phyloP scores from a whole-genome alignment of 106 monocot species.

The Narthecium ossifragum region DNA sequence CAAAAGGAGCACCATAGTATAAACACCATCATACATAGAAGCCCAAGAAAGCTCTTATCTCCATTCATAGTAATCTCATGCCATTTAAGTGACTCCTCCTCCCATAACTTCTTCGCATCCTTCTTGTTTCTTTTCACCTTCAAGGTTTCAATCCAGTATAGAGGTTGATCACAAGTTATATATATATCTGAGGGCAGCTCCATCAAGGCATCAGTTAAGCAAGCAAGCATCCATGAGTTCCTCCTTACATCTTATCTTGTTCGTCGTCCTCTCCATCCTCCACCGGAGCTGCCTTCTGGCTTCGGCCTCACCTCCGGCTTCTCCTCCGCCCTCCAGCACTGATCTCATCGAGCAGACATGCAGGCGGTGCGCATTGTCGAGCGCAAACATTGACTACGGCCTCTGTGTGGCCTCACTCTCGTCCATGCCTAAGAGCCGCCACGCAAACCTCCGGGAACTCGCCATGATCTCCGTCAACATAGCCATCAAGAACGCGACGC shows the following conservation, averaged over 20 bases:
- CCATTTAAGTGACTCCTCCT: neutral
- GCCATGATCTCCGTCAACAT: conserved; percentile 11
- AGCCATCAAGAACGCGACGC: conserved; percentile 9
- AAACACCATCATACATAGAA: neutral
- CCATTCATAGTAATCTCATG: neutral
- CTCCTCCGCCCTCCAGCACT: neutral
- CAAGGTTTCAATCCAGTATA: neutral
- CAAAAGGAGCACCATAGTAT: neutral
- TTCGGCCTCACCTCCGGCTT: too few species aligned
- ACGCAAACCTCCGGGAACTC: neutral
- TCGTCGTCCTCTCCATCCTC: neutral
- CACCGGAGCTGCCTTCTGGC: too few species aligned
- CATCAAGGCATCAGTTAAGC: neutral
- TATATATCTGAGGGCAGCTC: neutral
- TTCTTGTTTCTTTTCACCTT: neutral
- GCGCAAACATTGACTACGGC: conserved; percentile 15
- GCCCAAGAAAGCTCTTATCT: neutral
- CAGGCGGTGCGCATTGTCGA: neutral
- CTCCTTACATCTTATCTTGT: neutral
- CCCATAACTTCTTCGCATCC: neutral
- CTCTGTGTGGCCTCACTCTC: conserved; percentile 4
- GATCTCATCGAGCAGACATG: neutral
- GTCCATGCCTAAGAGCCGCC: neutral
- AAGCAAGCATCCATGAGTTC: neutral
- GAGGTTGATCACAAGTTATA: neutral